Evolutionary conservation across 2,329 filamentous ascomycete species (phyloP).

Genomic region (Didymella segeticola): DNA sequence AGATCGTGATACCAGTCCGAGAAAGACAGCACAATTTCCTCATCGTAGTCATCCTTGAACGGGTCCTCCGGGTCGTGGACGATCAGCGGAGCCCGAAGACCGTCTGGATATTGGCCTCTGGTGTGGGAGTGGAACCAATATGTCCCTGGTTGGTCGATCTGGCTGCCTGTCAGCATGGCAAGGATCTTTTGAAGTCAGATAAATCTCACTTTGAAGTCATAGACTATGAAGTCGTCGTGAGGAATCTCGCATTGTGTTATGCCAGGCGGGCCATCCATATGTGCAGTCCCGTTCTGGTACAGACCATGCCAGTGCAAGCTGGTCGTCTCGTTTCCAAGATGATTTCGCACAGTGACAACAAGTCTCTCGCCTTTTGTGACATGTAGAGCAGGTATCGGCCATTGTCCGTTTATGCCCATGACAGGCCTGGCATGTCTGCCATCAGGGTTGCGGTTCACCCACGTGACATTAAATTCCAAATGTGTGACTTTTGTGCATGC

Average conservation of each 20-base stretch:
- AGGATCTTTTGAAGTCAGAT: conserved; percentile 29
- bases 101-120: conserved; percentile 67
- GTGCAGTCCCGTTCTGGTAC: conserved; percentile 75
- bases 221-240: conserved; percentile 67
- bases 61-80: conserved; percentile 63
- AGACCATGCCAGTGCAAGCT: conserved; percentile 78
- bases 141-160: conserved; percentile 58
- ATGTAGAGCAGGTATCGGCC: conserved; percentile 74
- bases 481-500: conserved; percentile 40
- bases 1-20: conserved; percentile 72
- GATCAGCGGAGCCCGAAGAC: conserved; percentile 69
- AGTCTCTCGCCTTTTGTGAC: conserved; percentile 76
- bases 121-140: conserved; percentile 74
- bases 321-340: conserved; percentile 67
- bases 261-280: conserved; percentile 74
- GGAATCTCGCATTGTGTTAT: conserved; percentile 65
- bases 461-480: conserved; percentile 60
- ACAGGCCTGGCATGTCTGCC: conserved; percentile 53
- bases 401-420: conserved; percentile 75
- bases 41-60: conserved; percentile 60
- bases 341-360: conserved; percentile 71
- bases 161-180: conserved; percentile 3
- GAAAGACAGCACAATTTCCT: conserved; percentile 68
- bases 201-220: conserved; percentile 51
- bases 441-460: conserved; percentile 62